Percentiles rank a stretch among this genome's conserved stretches.
phyloP scores from a whole-genome alignment of 768 basidiomycete species.

The Tylopilus sp. region DNA sequence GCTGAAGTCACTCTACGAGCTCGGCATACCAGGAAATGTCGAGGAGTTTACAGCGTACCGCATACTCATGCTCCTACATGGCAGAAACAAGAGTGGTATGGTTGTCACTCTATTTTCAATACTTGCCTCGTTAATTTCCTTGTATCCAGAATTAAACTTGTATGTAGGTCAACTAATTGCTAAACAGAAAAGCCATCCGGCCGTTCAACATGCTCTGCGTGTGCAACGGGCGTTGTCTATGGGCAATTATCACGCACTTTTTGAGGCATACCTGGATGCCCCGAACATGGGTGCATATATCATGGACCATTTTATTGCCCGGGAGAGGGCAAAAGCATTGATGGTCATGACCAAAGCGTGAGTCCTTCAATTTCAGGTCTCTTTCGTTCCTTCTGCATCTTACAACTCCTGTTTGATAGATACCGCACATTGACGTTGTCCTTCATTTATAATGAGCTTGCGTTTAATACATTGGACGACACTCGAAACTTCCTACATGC shows the following conservation, averaged over 20 bases:
- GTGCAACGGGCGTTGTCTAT: constrained; percentile 88
- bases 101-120: constrained; percentile 4
- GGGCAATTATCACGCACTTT: constrained; percentile 93
- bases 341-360: constrained; percentile 93
- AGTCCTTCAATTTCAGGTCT: constrained; percentile 32
- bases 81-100: constrained; percentile 89
- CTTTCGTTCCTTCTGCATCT: neutral
- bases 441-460: constrained; percentile 79
- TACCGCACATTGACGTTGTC: constrained; percentile 76
- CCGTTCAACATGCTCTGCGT: constrained; percentile 83
- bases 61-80: constrained; percentile 93
- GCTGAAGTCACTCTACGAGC: constrained; percentile 85
- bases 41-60: constrained; percentile 98
- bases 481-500: constrained; percentile 66
- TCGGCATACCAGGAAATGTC: constrained; percentile 87
- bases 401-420: constrained; percentile 41
- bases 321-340: constrained; percentile 84
- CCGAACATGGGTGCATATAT: constrained; percentile 99
- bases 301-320: constrained; percentile 96
- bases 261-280: constrained; percentile 76
- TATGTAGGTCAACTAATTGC: constrained; percentile 97
- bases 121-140: constrained; percentile 3
- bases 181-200: constrained; percentile 76
- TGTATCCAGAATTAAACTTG: constrained; percentile 78
- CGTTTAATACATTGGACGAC: constrained; percentile 66